phyloP scores from a whole-genome alignment of 208 protist genomes.

The Naegleria gruberi region DNA sequence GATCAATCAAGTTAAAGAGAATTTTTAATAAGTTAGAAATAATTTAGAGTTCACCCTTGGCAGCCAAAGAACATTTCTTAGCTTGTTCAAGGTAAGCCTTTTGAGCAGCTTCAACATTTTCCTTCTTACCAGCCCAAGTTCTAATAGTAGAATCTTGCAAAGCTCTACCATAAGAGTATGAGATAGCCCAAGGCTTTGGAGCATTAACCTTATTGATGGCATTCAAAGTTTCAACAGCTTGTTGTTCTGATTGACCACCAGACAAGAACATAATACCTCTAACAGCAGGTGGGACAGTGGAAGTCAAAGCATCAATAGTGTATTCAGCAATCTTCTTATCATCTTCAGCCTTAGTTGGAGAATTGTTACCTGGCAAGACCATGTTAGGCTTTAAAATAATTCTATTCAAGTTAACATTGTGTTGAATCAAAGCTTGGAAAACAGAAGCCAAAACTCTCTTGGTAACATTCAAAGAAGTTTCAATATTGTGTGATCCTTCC shows the following conservation, averaged over 20 bases:
- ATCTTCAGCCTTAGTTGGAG: conserved; percentile 46
- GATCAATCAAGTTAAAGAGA: no score
- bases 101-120: conserved; percentile 56
- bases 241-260: conserved; percentile 85
- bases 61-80: not conserved
- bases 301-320: conserved; percentile 74
- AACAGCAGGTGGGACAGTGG: conserved; percentile 84
- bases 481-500: conserved; percentile 84
- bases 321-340: conserved; percentile 67
- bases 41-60: not conserved
- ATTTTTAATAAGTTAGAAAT: no score
- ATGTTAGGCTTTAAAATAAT: conserved; percentile 95
- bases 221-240: conserved; percentile 88
- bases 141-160: conserved; percentile 78
- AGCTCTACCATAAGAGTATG: conserved; percentile 89
- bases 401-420: conserved; percentile 86
- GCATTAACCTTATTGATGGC: conserved; percentile 72
- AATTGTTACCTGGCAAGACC: conserved; percentile 77
- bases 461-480: conserved; percentile 65
- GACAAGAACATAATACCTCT: conserved; percentile 88
- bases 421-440: conserved; percentile 66
- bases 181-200: conserved; percentile 69
- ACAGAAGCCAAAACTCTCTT: conserved; percentile 57
- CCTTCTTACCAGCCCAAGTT: conserved; percentile 80
- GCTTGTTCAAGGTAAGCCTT: conserved; percentile 36